Conservation (phyloP, 2,329 filamentous ascomycete species). For the Xylariaceae sp. region DNA sequence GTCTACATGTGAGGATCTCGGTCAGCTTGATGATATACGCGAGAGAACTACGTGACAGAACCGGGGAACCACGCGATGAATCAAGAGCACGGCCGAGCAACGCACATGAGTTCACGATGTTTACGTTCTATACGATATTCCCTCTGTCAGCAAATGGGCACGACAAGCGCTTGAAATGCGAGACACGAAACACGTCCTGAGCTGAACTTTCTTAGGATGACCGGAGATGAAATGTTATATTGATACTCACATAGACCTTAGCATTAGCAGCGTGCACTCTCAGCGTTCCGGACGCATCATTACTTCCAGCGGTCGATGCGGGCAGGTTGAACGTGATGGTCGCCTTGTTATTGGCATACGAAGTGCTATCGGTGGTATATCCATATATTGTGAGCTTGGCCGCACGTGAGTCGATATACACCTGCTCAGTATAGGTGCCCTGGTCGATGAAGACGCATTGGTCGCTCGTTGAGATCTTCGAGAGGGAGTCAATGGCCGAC, state of each 20-base stretch:
- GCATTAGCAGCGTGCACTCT: slow-evolving; percentile 44
- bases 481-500: slow-evolving; percentile 53
- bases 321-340: slow-evolving; percentile 44
- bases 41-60: neutral
- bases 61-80: neutral
- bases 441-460: slow-evolving; percentile 57
- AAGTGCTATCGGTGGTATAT: slow-evolving; percentile 47
- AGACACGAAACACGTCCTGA: neutral
- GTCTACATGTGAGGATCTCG: slow-evolving; percentile 18
- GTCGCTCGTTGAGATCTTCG: slow-evolving; percentile 42
- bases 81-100: neutral
- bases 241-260: slow-evolving; percentile 44
- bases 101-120: slow-evolving; percentile 40
- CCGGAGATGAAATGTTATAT: neutral
- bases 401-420: slow-evolving; percentile 45
- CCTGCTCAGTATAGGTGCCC: slow-evolving; percentile 58
- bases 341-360: slow-evolving; percentile 53
- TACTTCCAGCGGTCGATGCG: slow-evolving; percentile 43
- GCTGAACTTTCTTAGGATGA: neutral
- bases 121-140: slow-evolving; percentile 43
- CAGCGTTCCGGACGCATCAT: slow-evolving; percentile 49
- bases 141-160: slow-evolving; percentile 5
- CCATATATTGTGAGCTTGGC: slow-evolving; percentile 53
- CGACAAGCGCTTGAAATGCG: neutral
- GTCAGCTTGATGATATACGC: neutral